These are phyloP conservation scores for Cryptococcus depauperatus DNA, from an alignment of 1,284 basidiomycete species.

Conservation along the genomic window DNA sequence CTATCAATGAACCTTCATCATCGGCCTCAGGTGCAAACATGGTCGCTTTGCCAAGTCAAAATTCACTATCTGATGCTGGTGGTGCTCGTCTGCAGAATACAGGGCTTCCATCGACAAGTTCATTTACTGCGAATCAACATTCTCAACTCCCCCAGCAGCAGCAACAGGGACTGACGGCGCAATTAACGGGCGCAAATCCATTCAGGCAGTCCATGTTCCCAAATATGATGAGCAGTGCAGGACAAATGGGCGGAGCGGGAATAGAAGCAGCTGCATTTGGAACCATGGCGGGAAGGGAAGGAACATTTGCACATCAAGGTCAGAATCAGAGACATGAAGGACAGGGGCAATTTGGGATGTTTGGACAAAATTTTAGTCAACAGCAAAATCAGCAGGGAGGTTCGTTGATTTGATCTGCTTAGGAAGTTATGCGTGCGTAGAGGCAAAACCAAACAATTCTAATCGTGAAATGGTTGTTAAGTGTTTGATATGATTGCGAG, in stretches of 20 bases:
- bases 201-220: conserved; percentile 28
- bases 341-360: conserved; percentile 15
- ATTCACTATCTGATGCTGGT: not conserved
- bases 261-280: conserved; percentile 25
- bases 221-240: not conserved
- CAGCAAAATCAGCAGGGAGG: not conserved
- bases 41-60: no score
- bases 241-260: conserved; percentile 1
- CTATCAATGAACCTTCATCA: conserved; percentile 38
- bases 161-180: conserved; percentile 7
- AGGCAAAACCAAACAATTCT: no score
- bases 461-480: no score
- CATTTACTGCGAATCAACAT: not conserved
- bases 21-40: not conserved
- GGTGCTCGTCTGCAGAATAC: conserved; percentile 11
- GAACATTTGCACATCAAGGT: conserved; percentile 25
- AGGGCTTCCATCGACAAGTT: conserved; percentile 15
- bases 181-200: conserved; percentile 45
- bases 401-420: not conserved
- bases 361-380: conserved; percentile 9
- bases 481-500: no score
- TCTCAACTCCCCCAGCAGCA: not conserved
- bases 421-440: no score
- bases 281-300: no score
- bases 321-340: conserved; percentile 25